A percentile compares a stretch with the other conserved stretches of the same genome.
Conservation (phyloP, 331 rosid species). For the Malus hybrid region DNA sequence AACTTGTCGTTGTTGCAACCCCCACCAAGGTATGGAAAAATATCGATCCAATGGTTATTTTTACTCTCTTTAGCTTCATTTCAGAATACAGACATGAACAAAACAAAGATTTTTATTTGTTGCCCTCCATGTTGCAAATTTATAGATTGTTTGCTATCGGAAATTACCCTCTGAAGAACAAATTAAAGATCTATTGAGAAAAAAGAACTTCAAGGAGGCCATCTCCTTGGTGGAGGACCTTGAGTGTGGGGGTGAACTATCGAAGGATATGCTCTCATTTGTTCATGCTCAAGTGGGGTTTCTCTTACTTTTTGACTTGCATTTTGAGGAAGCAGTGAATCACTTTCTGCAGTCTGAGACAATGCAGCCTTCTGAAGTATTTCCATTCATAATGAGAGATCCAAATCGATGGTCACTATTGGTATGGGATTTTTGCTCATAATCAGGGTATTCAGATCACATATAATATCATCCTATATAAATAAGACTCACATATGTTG, state of each 20-base stretch:
- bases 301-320: constrained; percentile 90
- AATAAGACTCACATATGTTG: not conserved
- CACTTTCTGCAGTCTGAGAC: constrained; percentile 27
- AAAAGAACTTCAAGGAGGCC: constrained; percentile 79
- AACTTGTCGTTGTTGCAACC: constrained; percentile 61
- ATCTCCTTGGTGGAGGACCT: constrained; percentile 87
- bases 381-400: constrained; percentile 90
- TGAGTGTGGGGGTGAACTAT: constrained; percentile 76
- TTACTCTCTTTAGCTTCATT: not conserved
- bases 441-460: constrained; percentile 11
- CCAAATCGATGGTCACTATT: constrained; percentile 98
- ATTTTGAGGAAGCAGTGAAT: constrained; percentile 90
- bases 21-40: constrained; percentile 60
- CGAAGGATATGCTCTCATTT: constrained; percentile 80
- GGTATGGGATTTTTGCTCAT: constrained; percentile 34
- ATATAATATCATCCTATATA: not conserved
- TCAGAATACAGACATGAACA: not conserved
- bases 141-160: constrained; percentile 71
- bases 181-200: constrained; percentile 79
- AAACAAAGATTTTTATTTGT: not conserved
- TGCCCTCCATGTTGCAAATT: constrained; percentile 15
- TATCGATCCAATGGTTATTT: not conserved
- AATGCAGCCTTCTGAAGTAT: constrained; percentile 93
- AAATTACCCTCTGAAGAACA: constrained; percentile 82
- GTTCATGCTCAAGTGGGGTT: constrained; percentile 98